Conservation (phyloP, 2,329 filamentous ascomycete genomes). For the Xylariaceae sp. region DNA sequence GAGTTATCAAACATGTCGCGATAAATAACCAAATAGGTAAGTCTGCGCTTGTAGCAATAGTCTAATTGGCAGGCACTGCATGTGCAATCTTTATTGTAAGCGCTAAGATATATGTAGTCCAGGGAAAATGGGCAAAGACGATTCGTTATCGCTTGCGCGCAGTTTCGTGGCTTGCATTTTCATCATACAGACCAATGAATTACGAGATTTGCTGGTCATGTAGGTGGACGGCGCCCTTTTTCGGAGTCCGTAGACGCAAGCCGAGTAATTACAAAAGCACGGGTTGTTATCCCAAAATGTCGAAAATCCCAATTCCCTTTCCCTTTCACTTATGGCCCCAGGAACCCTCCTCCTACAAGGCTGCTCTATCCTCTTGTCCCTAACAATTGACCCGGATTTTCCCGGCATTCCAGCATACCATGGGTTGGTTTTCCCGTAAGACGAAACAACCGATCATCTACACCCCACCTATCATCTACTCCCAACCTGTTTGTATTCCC, state of each 20-base stretch:
- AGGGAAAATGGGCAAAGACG: neutral
- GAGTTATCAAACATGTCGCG: no score
- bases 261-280: constrained; percentile 2
- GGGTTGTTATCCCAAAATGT: neutral
- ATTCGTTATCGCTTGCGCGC: neutral
- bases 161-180: neutral
- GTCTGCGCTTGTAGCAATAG: no score
- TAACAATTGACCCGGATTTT: neutral
- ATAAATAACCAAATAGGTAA: neutral
- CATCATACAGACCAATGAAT: neutral
- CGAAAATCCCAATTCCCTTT: neutral
- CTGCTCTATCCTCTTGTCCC: neutral
- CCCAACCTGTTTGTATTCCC: neutral
- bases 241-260: neutral
- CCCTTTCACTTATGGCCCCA: neutral
- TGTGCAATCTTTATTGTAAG: constrained; percentile 1
- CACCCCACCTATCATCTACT: neutral
- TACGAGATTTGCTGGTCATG: no score
- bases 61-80: no score
- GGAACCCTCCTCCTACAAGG: neutral
- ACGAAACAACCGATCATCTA: neutral
- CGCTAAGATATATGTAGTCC: neutral
- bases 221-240: no score
- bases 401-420: neutral
- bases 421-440: neutral